Evolutionary conservation across 768 basidiomycete genomes (phyloP), one percentile per base, ranked within the genome.

Genomic region (Hygrocybe punicea): DNA sequence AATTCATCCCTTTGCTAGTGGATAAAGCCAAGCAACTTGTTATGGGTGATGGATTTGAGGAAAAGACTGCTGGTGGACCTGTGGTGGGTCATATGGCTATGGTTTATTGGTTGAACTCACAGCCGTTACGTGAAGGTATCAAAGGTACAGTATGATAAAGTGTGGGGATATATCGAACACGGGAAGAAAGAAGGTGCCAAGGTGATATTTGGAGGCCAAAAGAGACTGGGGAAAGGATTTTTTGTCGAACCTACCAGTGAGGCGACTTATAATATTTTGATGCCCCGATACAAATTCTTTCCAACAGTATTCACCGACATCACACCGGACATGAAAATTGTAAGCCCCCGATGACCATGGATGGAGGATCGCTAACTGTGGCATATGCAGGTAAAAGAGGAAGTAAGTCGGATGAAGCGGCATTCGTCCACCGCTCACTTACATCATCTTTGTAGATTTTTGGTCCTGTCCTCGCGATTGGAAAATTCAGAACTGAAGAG

Each of bases 211-310:
- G 96, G 96, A n/a, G 96, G 96, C 16, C 77, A 81, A 65, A 89
- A 89, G 74, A 79, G 88, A 63, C 56, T 77, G 1, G 81, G 81
- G 2, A 89, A 90, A 67, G 96, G 96, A 6, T 98, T 79, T 71
- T 98, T 81, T 69, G 84, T 97, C 42, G 86, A 94, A 67, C 92
- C 96, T 29, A 97, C 95, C 0, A 85, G 91, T 91, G 63, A 69
- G 88, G 29, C 29, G 7, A 35, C 49, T 59, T 42, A 42, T 64
- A 37, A 54, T 33, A 4, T 29, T 29, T 19, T 52, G 36, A 5
- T n/a, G 17, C 39, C 17, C 29, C 34, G 56, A 51, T 56, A 45
- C 33, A 53, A 56, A 40, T 53, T 58, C 44, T 53, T 44, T 59
- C 33, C 51, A n/a, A 17, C 54, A 91, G 91, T 98, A 67, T 91